phyloP scores from a whole-genome alignment of 345 rosid genomes.

The Raphanus sativus region DNA sequence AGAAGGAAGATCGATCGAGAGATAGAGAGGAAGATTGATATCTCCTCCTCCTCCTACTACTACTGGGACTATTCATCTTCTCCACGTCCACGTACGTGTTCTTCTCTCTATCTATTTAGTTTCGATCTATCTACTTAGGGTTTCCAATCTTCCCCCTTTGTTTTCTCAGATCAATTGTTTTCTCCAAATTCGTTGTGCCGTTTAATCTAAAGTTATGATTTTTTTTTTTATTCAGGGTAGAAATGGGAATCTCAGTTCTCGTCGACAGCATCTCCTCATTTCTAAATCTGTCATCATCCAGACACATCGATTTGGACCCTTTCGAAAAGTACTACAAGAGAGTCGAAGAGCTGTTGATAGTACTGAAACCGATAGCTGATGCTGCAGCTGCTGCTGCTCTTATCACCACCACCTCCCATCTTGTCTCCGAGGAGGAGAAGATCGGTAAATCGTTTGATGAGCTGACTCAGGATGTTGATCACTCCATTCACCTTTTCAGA shows the following conservation, averaged over 20 bases:
- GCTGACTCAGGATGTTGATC: conserved; percentile 64
- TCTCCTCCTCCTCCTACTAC: neutral
- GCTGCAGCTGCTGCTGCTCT: conserved; percentile 6
- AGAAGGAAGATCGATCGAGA: conserved; percentile 6
- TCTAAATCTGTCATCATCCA: conserved; percentile 58
- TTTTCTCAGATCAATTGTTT: too few species aligned
- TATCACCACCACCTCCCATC: conserved; percentile 50
- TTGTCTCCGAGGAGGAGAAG: conserved; percentile 63
- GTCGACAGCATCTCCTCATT: conserved; percentile 64
- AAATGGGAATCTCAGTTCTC: conserved; percentile 77
- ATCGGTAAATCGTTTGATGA: conserved; percentile 62
- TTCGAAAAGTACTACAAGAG: conserved; percentile 63
- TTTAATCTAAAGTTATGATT: too few species aligned
- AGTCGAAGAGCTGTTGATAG: conserved; percentile 74
- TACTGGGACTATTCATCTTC: neutral
- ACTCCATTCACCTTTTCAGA: conserved; percentile 61
- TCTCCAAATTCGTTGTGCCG: too few species aligned
- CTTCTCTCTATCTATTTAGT: neutral
- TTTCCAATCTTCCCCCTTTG: conserved; percentile 1
- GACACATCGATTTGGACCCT: conserved; percentile 60
- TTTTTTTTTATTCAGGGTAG: conserved; percentile 34
- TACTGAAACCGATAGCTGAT: conserved; percentile 74
- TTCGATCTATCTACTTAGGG: conserved; percentile 28
- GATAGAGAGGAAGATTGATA: neutral
- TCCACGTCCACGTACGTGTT: conserved; percentile 17